phyloP scores from a whole-genome alignment of 768 basidiomycete genomes.

The Mycena capillaripes region DNA sequence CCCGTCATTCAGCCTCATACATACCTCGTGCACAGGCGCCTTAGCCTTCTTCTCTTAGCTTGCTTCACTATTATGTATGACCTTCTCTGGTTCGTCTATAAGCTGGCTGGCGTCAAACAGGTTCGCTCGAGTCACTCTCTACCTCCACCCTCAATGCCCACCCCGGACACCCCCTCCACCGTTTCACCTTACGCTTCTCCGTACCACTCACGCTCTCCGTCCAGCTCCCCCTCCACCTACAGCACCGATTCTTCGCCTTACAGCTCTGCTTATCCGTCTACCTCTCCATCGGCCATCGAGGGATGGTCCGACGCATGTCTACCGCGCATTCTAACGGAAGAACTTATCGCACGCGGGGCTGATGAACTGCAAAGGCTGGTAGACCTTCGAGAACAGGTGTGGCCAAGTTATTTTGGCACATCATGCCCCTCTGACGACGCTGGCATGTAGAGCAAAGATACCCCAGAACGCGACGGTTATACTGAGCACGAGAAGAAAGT shows the following conservation, averaged over 20 bases:
- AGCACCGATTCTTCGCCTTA: slow-evolving; percentile 31
- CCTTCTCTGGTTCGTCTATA: slow-evolving; percentile 30
- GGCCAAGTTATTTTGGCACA: not conserved
- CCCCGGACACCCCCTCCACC: slow-evolving; percentile 32
- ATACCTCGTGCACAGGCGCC: slow-evolving; percentile 28
- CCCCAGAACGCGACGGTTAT: slow-evolving; percentile 24
- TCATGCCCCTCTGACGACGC: not conserved
- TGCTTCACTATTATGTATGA: slow-evolving; percentile 36
- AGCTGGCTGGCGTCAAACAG: slow-evolving; percentile 1
- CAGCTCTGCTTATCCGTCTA: slow-evolving; percentile 33
- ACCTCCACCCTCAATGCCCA: slow-evolving; percentile 28
- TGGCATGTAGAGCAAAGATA: slow-evolving; percentile 7
- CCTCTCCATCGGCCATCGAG: slow-evolving; percentile 34
- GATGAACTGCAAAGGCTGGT: slow-evolving; percentile 31
- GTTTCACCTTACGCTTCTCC: slow-evolving; percentile 17
- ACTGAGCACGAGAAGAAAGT: slow-evolving; percentile 32
- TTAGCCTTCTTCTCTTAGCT: slow-evolving; percentile 29
- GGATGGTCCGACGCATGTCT: slow-evolving; percentile 31
- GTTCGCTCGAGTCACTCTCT: slow-evolving; percentile 18
- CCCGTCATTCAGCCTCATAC: slow-evolving; percentile 16
- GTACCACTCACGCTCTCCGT: slow-evolving; percentile 23
- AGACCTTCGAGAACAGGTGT: slow-evolving; percentile 21
- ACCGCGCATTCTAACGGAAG: slow-evolving; percentile 27
- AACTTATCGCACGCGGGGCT: slow-evolving; percentile 35
- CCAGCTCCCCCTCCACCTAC: slow-evolving; percentile 33